These are phyloP conservation scores for Pleurotus pulmonarius DNA, from an alignment of 768 basidiomycete genomes.

Conservation along the genomic window DNA sequence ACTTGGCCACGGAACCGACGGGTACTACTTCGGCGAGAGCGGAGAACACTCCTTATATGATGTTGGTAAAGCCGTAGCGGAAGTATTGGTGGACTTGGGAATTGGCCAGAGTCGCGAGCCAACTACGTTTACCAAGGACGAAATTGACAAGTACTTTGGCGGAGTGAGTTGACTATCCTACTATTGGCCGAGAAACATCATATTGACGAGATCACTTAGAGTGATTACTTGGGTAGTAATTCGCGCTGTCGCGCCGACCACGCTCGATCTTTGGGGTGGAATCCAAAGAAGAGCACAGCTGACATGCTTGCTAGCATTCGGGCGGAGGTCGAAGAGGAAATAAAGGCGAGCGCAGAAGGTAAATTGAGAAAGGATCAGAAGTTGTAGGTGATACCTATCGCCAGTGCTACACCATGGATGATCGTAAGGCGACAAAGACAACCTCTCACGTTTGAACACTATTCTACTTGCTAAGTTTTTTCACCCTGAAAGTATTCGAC, in stretches of 20 bases:
- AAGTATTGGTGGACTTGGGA: conserved; percentile 28
- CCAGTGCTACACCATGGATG: too few species aligned
- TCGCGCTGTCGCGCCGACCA: conserved; percentile 18
- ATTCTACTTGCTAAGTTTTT: too few species aligned
- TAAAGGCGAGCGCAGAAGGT: too few species aligned
- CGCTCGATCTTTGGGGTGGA: conserved; percentile 23
- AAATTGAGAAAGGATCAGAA: too few species aligned
- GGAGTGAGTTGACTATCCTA: conserved; percentile 20
- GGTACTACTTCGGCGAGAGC: conserved; percentile 48
- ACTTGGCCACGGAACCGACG: conserved; percentile 35
- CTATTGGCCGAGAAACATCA: conserved; percentile 5
- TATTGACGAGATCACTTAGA: conserved; percentile 7
- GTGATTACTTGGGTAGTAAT: conserved; percentile 18
- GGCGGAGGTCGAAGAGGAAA: conserved; percentile 4
- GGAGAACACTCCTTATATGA: conserved; percentile 39
- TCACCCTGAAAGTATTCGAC: too few species aligned
- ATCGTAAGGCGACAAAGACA: too few species aligned
- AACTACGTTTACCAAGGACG: conserved; percentile 39
- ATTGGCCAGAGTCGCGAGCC: conserved; percentile 34
- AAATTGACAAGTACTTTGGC: conserved; percentile 36
- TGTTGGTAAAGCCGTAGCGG: conserved; percentile 32
- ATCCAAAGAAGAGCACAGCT: conserved; percentile 13
- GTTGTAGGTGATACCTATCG: too few species aligned
- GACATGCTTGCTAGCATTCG: conserved; percentile 16
- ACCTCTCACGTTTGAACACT: too few species aligned